phyloP scores from a whole-genome alignment of 768 basidiomycete species.

The Russula vinacea region DNA sequence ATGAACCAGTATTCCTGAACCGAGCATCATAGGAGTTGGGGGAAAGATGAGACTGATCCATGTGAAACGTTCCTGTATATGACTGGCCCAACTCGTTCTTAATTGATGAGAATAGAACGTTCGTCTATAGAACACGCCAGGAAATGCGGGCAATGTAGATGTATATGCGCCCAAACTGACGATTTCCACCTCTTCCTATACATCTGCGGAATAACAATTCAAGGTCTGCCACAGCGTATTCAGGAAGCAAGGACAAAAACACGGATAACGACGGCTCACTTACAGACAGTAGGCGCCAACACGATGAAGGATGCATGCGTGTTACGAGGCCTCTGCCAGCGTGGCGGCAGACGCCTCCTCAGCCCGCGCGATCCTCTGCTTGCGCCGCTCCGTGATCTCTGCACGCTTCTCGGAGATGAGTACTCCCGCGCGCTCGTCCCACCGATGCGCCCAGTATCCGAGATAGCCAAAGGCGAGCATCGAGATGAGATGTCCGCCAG shows the following conservation, averaged over 20 bases:
- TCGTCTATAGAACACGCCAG: neutral
- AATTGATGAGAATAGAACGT: conserved; percentile 1
- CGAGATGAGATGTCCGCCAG: conserved; percentile 63
- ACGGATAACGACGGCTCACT: conserved; percentile 1
- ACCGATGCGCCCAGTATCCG: conserved; percentile 72
- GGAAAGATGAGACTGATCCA: too few relatives aligned
- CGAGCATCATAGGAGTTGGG: neutral
- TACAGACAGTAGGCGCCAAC: neutral
- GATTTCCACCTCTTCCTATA: too few relatives aligned
- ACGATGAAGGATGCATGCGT: neutral
- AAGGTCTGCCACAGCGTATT: neutral
- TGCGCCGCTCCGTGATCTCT: conserved; percentile 54
- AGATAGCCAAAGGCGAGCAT: conserved; percentile 67
- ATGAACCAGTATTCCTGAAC: neutral
- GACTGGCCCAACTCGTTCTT: neutral
- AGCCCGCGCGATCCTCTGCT: conserved; percentile 36
- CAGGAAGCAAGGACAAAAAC: neutral
- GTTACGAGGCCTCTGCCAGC: conserved; percentile 20
- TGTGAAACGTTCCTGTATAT: neutral
- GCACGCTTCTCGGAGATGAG: conserved; percentile 62
- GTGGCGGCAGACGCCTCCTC: conserved; percentile 33
- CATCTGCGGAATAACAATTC: neutral
- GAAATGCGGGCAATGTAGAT: neutral
- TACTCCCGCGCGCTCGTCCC: conserved; percentile 60
- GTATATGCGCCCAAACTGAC: neutral